Evolutionary conservation across 2,329 filamentous ascomycete species (phyloP).

Genomic region (Arthrobotrys pseudoclavata): DNA sequence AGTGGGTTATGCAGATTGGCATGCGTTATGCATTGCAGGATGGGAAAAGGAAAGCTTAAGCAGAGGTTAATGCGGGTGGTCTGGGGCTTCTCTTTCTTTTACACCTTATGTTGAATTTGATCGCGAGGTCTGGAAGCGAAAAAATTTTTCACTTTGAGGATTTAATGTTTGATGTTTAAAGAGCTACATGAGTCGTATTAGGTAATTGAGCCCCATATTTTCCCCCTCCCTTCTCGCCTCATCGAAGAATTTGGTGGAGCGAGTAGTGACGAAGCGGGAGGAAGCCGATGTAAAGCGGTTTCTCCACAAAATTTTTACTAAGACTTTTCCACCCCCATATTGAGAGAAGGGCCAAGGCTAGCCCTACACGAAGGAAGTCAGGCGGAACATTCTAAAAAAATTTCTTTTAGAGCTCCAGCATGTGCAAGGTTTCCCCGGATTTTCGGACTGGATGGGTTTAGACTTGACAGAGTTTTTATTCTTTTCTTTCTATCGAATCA

Average conservation of each 20-base stretch:
- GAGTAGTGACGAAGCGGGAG: conserved; percentile 22
- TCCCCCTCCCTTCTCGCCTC: conserved; percentile 11
- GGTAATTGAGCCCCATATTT: conserved; percentile 36
- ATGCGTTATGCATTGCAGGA: not conserved
- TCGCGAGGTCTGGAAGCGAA: conserved; percentile 39
- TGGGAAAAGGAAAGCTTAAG: conserved; percentile 28
- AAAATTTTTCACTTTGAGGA: conserved; percentile 25
- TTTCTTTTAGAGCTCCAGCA: conserved; percentile 34
- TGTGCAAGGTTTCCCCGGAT: conserved; percentile 58
- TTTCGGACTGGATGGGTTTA: conserved; percentile 47
- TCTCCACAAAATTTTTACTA: conserved; percentile 18
- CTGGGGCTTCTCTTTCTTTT: conserved; percentile 1
- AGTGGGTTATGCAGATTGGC: not conserved
- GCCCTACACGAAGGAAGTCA: conserved; percentile 35
- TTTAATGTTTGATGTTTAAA: not conserved
- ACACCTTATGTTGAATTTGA: conserved; percentile 16
- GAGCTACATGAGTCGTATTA: conserved; percentile 29
- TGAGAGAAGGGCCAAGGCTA: conserved; percentile 30
- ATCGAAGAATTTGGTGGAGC: not conserved
- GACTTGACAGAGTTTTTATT: conserved; percentile 29
- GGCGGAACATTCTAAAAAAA: conserved; percentile 47
- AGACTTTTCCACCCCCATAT: conserved; percentile 8
- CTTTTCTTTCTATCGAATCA: not conserved
- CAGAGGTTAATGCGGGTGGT: conserved; percentile 8
- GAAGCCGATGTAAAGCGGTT: conserved; percentile 55